Conservation (phyloP, 139 green algal genomes). For the Haematococcus lacustris region DNA sequence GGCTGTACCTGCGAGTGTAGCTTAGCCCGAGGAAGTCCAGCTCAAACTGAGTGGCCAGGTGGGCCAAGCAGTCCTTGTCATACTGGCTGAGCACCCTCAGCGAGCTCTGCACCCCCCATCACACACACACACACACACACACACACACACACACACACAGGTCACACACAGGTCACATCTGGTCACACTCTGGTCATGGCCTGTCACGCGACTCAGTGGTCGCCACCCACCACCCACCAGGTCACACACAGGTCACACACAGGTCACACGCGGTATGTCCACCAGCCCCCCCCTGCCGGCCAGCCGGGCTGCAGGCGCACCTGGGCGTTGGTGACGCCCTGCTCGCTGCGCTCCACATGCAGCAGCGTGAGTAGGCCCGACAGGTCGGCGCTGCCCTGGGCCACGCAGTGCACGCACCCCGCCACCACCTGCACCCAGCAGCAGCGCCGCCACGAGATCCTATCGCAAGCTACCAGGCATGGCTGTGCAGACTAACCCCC, state of each 20-base stretch:
- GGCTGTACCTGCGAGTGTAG: constrained; percentile 52
- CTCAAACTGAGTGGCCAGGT: constrained; percentile 33
- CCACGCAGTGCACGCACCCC: neutral
- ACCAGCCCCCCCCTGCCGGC: neutral
- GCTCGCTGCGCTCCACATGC: neutral
- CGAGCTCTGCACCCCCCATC: constrained; percentile 55
- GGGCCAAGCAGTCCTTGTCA: constrained; percentile 32
- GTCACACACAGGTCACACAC: neutral
- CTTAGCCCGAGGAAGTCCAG: constrained; percentile 74
- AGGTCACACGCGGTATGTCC: neutral
- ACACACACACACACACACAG: no score
- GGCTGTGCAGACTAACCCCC: no score
- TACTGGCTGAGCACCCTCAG: constrained; percentile 55
- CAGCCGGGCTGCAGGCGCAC: constrained; percentile 3
- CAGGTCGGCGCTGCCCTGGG: neutral
- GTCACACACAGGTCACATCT: neutral
- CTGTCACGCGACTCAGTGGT: neutral
- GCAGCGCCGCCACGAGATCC: no score
- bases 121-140: no score
- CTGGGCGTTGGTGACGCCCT: constrained; percentile 1
- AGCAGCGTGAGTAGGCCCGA: constrained; percentile 5
- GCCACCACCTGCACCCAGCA: neutral
- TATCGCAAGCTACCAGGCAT: no score
- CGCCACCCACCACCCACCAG: neutral
- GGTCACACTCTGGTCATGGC: neutral